Evolutionary conservation across 2,329 filamentous ascomycete species (phyloP), one percentile per base, ranked within the genome.

Genomic region (Esteya vermicola): DNA sequence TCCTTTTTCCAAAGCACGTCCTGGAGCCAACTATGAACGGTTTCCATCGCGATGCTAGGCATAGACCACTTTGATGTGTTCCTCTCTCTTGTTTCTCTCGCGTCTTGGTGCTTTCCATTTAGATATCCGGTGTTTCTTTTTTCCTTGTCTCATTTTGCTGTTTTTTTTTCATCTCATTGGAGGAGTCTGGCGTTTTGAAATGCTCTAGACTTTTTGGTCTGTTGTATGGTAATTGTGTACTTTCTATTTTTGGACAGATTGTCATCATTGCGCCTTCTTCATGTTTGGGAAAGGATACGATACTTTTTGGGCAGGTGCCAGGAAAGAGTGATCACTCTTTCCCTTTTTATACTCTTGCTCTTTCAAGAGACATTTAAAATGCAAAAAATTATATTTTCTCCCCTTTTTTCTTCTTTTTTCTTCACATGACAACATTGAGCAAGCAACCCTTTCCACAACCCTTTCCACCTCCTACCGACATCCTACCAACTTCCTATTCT

Each of bases 21-120:
- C 57, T 34, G 56, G 54, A 26, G 51, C 58, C 42, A 52, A 54
- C 16, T 55, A 59, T 40, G 66, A 69, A 46, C 58, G 64, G 47
- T 65, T 62, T 32, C 63, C 64, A 22, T 53, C 51, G 8, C 47
- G 54, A 38, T 44, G 42, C 31, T 43, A 47, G 25, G 26, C 13
- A 9, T 12, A 13, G 16, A 16, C 23, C 14, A 8, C 19, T 26
- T 8, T 16, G 6, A 16, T 22, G 26, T 37, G 1, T 8, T 9
- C 18, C 21, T 31, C 6, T n/a, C 28, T 31, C 9, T 9, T 31
- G 9, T n/a, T 31, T 9, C 7, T n/a, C 20, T 37, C n/a, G n/a
- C n/a, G n/a, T n/a, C n/a, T n/a, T n/a, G 13, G 13, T 20, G 31
- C 25, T 26, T 26, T 26, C n/a, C n/a, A n/a, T n/a, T n/a, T n/a